phyloP scores from a whole-genome alignment of 768 basidiomycete genomes.

The Gloeopeniophorella convolvens region DNA sequence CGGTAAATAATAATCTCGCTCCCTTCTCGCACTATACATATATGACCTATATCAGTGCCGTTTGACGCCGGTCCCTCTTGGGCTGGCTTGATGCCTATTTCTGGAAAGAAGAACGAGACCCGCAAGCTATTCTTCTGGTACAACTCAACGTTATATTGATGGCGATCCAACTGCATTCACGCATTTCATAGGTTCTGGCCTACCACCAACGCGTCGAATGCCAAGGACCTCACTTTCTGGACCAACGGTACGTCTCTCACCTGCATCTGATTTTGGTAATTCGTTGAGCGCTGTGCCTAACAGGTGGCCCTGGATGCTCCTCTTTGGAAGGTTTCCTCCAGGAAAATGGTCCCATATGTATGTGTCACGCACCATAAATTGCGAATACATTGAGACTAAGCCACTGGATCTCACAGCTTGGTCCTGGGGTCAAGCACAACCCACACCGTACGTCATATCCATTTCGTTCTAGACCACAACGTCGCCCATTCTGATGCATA shows the following conservation, averaged over 20 bases:
- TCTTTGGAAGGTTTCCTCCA: slow-evolving; percentile 65
- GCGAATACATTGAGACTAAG: too few relatives aligned
- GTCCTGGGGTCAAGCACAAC: slow-evolving; percentile 53
- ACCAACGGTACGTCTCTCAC: slow-evolving; percentile 29
- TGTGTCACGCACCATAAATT: slow-evolving; percentile 21
- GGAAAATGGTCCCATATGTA: slow-evolving; percentile 57
- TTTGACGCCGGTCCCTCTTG: slow-evolving; percentile 33
- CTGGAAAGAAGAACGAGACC: slow-evolving; percentile 33
- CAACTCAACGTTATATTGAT: background rate
- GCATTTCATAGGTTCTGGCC: slow-evolving; percentile 31
- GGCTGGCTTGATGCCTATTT: slow-evolving; percentile 30
- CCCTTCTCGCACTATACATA: background rate
- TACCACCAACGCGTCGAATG: slow-evolving; percentile 27
- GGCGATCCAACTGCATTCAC: background rate
- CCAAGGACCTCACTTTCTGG: slow-evolving; percentile 29
- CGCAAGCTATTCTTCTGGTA: slow-evolving; percentile 35
- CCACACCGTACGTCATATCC: slow-evolving; percentile 41
- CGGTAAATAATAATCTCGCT: slow-evolving; percentile 21
- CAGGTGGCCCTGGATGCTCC: slow-evolving; percentile 67
- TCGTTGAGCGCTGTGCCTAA: background rate
- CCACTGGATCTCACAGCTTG: slow-evolving; percentile 52
- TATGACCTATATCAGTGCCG: slow-evolving; percentile 23
- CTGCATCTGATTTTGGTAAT: background rate
- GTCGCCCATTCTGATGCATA: too few relatives aligned
- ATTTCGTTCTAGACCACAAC: too few relatives aligned